phyloP scores from a whole-genome alignment of 2,329 filamentous ascomycete species.

The Botrytis pseudocinerea region DNA sequence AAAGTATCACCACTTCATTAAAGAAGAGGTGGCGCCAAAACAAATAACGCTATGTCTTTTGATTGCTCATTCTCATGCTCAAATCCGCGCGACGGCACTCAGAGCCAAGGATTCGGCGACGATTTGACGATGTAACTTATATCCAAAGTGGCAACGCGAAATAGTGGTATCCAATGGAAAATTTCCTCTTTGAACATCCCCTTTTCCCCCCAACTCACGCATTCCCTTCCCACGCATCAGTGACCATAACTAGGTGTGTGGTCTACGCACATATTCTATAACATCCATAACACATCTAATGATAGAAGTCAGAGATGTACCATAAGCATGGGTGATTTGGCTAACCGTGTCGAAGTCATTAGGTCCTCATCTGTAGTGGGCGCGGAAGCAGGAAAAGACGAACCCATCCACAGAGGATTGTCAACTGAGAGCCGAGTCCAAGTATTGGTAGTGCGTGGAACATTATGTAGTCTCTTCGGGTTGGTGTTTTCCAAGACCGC shows the following conservation, averaged over 20 bases:
- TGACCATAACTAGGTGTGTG: not conserved
- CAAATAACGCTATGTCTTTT: not conserved
- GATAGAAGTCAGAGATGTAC: not conserved
- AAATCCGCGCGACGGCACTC: not conserved
- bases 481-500: not conserved
- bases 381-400: constrained; percentile 78
- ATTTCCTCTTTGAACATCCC: not conserved
- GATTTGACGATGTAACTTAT: not conserved
- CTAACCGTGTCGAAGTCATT: constrained; percentile 67
- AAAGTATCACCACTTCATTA: not conserved
- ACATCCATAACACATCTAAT: not conserved
- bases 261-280: too few species aligned
- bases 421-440: constrained; percentile 74
- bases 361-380: constrained; percentile 76
- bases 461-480: constrained; percentile 49
- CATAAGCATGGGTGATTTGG: not conserved
- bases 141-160: not conserved
- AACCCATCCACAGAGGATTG: constrained; percentile 72
- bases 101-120: too few species aligned
- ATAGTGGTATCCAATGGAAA: not conserved
- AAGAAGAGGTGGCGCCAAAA: not conserved
- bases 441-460: constrained; percentile 74
- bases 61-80: too few species aligned
- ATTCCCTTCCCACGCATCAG: not conserved
- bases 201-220: not conserved